phyloP scores from a whole-genome alignment of 2,329 filamentous ascomycete genomes.

The Trichoderma sp. region DNA sequence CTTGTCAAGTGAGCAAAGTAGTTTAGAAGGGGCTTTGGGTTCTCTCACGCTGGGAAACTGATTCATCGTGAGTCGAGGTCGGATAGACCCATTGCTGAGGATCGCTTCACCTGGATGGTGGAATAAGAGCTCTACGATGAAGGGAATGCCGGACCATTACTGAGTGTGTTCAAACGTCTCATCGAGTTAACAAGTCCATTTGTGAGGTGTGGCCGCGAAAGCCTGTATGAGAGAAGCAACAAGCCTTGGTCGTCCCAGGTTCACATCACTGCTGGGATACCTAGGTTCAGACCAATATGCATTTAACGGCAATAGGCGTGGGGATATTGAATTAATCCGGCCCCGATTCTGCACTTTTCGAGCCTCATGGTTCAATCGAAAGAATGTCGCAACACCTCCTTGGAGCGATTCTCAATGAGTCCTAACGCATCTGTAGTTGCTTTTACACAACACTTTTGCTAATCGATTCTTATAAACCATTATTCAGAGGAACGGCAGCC shows the following conservation, averaged over 20 bases:
- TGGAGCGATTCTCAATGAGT: too few species aligned
- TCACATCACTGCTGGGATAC: too few species aligned
- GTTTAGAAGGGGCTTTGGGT: too few species aligned
- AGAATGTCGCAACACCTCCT: too few species aligned
- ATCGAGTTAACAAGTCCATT: neutral
- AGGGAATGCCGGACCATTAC: slow-evolving; percentile 13
- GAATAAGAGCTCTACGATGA: neutral
- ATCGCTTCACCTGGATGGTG: slow-evolving; percentile 14
- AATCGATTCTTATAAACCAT: slow-evolving; percentile 11
- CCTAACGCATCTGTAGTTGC: neutral
- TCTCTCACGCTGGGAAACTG: slow-evolving; percentile 27
- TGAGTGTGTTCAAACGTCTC: neutral
- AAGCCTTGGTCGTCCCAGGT: neutral
- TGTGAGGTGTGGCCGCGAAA: neutral
- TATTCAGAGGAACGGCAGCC: slow-evolving; percentile 1
- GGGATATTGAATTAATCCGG: slow-evolving; percentile 7
- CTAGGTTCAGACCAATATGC: neutral
- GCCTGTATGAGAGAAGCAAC: neutral
- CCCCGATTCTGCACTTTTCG: too few species aligned
- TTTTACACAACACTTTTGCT: neutral
- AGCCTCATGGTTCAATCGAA: too few species aligned
- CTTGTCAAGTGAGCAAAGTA: neutral
- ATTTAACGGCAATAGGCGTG: slow-evolving; percentile 3
- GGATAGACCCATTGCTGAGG: slow-evolving; percentile 6
- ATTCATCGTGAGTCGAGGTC: slow-evolving; percentile 18